These are phyloP conservation scores for Eustoma russellianum DNA, from an alignment of 257 asterid genomes.

Conservation along the genomic window DNA sequence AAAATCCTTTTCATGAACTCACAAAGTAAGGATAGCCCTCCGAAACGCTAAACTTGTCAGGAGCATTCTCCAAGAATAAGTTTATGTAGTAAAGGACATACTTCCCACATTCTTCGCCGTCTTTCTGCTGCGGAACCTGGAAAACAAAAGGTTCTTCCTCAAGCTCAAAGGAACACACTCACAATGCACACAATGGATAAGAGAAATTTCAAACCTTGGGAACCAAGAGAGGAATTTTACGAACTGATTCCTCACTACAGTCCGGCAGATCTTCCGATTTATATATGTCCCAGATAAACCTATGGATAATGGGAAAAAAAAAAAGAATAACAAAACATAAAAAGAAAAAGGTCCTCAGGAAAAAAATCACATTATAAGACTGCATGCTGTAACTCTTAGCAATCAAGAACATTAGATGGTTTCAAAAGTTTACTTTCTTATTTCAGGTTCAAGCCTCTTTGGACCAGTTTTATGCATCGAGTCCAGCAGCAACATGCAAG, in stretches of 20 bases:
- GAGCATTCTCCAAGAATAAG: constrained; percentile 43
- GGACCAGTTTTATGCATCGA: constrained; percentile 33
- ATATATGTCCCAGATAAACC: constrained; percentile 47
- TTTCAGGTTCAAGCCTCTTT: constrained; percentile 40
- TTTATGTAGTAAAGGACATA: constrained; percentile 42
- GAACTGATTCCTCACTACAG: constrained; percentile 13
- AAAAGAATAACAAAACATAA: neutral
- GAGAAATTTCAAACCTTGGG: constrained; percentile 38
- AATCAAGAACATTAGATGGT: neutral
- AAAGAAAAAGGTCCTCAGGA: no score
- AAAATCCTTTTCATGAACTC: constrained; percentile 16
- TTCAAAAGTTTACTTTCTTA: constrained; percentile 38
- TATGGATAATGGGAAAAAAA: constrained; percentile 13
- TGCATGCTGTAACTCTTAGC: no score
- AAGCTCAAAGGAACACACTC: constrained; percentile 7
- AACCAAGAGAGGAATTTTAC: constrained; percentile 37
- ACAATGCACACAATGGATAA: neutral
- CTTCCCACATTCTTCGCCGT: constrained; percentile 44
- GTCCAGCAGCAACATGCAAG: constrained; percentile 65
- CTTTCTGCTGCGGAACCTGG: constrained; percentile 72
- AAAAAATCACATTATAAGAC: no score
- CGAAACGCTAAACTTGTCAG: constrained; percentile 32
- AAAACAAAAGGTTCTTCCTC: neutral
- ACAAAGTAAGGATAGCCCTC: constrained; percentile 60
- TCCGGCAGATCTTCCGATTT: constrained; percentile 23